A percentile compares a stretch with the other conserved stretches of the same genome.
Conservation (phyloP, 129 eudicot species). For the Centella asiatica region DNA sequence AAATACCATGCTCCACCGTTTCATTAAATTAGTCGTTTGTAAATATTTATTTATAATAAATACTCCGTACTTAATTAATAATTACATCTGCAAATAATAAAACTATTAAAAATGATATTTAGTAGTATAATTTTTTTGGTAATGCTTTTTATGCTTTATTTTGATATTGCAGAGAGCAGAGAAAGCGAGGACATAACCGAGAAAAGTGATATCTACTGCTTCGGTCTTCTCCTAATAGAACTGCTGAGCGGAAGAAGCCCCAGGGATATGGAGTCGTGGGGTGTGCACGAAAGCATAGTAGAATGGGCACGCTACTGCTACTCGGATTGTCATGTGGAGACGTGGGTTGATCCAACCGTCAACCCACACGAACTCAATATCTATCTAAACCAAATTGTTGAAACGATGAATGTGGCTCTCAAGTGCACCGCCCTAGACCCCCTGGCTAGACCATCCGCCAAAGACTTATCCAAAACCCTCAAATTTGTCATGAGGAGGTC, state of each 20-base stretch:
- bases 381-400: slow-evolving; percentile 46
- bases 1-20: too few relatives aligned
- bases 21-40: too few relatives aligned
- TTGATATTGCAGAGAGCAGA: slow-evolving; percentile 40
- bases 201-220: slow-evolving; percentile 59
- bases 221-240: slow-evolving; percentile 67
- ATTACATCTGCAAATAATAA: too few relatives aligned
- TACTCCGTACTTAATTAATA: too few relatives aligned
- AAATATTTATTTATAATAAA: too few relatives aligned
- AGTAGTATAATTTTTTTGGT: too few relatives aligned
- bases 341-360: slow-evolving; percentile 70
- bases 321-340: slow-evolving; percentile 80
- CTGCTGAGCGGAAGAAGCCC: slow-evolving; percentile 60
- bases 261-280: slow-evolving; percentile 38
- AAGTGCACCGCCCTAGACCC: slow-evolving; percentile 75
- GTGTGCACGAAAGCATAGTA: slow-evolving; percentile 50
- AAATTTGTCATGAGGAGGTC: slow-evolving; percentile 30
- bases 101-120: too few relatives aligned
- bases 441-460: slow-evolving; percentile 49
- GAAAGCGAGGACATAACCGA: slow-evolving; percentile 46
- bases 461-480: slow-evolving; percentile 42
- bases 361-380: slow-evolving; percentile 18
- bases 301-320: slow-evolving; percentile 93
- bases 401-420: slow-evolving; percentile 67
- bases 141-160: neutral